Evolutionary conservation across 495 filamentous ascomycete genomes (phyloP), one percentile per base, ranked within the genome.

Genomic region (Podospora pseudopauciseta): DNA sequence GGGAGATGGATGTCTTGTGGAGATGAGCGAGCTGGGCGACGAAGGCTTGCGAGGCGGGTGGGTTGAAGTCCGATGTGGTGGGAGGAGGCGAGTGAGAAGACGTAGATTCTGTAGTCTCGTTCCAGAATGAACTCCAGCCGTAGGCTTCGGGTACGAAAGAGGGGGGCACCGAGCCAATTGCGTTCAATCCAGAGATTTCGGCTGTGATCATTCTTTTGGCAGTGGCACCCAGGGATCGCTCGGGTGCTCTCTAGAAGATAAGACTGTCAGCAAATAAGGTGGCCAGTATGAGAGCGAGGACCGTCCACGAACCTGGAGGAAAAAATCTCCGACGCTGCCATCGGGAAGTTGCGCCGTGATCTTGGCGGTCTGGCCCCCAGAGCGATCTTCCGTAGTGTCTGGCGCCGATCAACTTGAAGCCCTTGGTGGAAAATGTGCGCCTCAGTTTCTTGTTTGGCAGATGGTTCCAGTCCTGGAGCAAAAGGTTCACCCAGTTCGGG

Each of bases 1-100:
- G 85, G 5, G 84, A 85, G 7, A 18, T 66, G 27, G 74, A 49
- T 49, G 39, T 49, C 15, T 49, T 49, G 39, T 49, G 39, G 13
- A 49, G 39, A 16, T 49, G 9, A 16, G 39, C 39, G 9, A 49
- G 39, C 11, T 49, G 0, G 5, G 15, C 7, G 15, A 49, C 39
- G 39, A 49, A 49, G 7, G 39, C 39, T 3, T 11, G 9, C 39
- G 9, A 11, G 7, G 39, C 15, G 2, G 39, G 39, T 23, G 7
- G 39, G 0, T 13, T 49, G 39, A 49, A 49, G 39, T 49, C 39
- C 39, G 15, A 49, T 49, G 2, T 49, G 2, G 39, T 16, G 9
- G 15, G 13, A 49, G 15, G 39, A 49, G 7, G 39, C 15, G 39
- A 49, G 7, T 3, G 13, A 11, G 13, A 49, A 16, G 39, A 49